Evolutionary conservation across 2,329 filamentous ascomycete genomes (phyloP).

Genomic region (Delphinella strobiligena): DNA sequence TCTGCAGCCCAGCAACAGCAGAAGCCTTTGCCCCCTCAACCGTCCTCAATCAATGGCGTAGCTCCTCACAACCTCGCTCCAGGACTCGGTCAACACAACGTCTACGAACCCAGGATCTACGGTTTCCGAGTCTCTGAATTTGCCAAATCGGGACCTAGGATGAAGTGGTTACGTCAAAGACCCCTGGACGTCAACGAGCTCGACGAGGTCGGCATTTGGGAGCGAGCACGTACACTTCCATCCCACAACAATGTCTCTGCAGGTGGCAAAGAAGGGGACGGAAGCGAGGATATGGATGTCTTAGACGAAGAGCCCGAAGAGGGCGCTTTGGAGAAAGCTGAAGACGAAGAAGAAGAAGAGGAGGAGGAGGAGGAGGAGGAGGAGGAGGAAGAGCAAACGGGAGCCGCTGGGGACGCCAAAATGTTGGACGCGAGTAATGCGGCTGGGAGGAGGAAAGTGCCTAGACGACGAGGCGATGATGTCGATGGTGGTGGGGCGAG

Average conservation of each 20-base stretch:
- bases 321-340: conserved; percentile 8
- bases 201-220: conserved; percentile 52
- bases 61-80: conserved; percentile 78
- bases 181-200: conserved; percentile 70
- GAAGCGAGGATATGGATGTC: conserved; percentile 12
- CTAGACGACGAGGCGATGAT: background rate
- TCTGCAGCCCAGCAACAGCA: conserved; percentile 1
- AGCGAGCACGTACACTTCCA: conserved; percentile 24
- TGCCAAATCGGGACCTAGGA: conserved; percentile 78
- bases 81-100: conserved; percentile 65
- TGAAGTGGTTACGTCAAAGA: conserved; percentile 90
- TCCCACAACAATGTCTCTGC: too few species aligned
- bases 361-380: conserved; percentile 10
- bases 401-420: conserved; percentile 31
- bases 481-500: background rate
- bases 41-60: conserved; percentile 65
- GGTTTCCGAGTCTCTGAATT: conserved; percentile 90
- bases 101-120: conserved; percentile 94
- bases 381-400: conserved; percentile 6
- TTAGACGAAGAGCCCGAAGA: conserved; percentile 9
- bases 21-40: conserved; percentile 30
- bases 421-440: conserved; percentile 24
- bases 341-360: conserved; percentile 11
- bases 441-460: conserved; percentile 34
- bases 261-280: conserved; percentile 26